Conservation (phyloP, 139 green algal species). For the Gonium pectorale region DNA sequence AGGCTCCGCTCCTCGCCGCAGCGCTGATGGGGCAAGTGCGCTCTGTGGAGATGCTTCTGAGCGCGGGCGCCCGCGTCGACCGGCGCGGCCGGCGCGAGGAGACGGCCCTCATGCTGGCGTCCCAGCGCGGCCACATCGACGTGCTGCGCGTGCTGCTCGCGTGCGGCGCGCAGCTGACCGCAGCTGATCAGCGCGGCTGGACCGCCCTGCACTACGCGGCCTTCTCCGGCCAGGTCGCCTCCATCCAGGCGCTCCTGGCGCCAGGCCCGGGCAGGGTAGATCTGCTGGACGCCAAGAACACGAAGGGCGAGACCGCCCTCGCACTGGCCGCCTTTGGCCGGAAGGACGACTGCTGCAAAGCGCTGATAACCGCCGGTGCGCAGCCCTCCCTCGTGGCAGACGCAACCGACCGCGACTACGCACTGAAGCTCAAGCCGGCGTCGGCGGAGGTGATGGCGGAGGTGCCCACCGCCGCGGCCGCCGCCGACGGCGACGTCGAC, state of each 20-base stretch:
- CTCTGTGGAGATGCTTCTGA: slow-evolving; percentile 13
- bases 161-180: neutral
- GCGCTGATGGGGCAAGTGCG: neutral
- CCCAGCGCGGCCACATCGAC: slow-evolving; percentile 8
- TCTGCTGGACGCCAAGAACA: slow-evolving; percentile 5
- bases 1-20: neutral
- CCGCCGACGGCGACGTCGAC: neutral
- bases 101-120: slow-evolving; percentile 23
- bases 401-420: neutral
- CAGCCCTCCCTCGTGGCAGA: neutral
- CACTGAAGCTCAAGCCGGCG: neutral
- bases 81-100: slow-evolving; percentile 19
- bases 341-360: neutral
- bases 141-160: neutral
- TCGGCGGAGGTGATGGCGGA: too few relatives aligned
- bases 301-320: slow-evolving; percentile 21
- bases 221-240: neutral
- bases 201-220: slow-evolving; percentile 27
- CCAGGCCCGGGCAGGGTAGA: neutral
- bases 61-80: slow-evolving; percentile 2
- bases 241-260: neutral
- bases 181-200: slow-evolving; percentile 18
- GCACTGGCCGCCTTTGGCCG: slow-evolving; percentile 38
- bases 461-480: neutral
- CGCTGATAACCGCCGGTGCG: neutral